Conservation (phyloP, 495 filamentous ascomycete genomes). For the Aspergillus diversus region DNA sequence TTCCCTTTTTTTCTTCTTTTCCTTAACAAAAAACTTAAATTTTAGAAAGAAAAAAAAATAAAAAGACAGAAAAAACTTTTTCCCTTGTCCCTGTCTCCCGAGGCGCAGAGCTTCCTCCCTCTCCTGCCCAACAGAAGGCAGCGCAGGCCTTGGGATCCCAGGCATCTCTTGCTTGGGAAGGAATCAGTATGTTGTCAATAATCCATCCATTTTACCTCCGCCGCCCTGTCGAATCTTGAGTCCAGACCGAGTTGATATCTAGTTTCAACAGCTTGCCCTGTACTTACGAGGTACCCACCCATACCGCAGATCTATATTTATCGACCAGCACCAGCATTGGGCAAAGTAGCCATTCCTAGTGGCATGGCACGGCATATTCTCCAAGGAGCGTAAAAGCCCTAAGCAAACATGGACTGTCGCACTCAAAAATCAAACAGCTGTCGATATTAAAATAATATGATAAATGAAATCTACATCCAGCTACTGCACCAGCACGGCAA, state of each 20-base stretch:
- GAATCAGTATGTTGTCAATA: neutral
- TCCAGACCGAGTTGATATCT: no score
- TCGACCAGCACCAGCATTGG: neutral
- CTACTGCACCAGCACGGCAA: neutral
- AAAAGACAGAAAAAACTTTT: neutral
- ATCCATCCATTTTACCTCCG: no score
- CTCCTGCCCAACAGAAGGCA: neutral
- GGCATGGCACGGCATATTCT: neutral
- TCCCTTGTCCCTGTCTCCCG: neutral
- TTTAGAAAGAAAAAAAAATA: neutral
- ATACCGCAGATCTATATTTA: constrained; percentile 1
- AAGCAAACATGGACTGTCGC: neutral
- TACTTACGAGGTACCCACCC: neutral
- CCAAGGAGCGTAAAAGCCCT: neutral
- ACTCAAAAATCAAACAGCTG: neutral
- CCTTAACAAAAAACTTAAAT: neutral
- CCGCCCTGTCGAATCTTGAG: no score
- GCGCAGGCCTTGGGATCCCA: constrained; percentile 1
- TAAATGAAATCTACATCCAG: neutral
- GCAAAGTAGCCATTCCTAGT: neutral
- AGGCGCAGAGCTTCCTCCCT: no score
- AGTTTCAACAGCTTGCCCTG: no score
- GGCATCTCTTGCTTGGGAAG: neutral
- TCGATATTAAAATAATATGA: neutral
- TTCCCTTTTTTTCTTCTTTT: neutral